Evolutionary conservation across 345 rosid genomes (phyloP).

Genomic region (Linum lewisii): DNA sequence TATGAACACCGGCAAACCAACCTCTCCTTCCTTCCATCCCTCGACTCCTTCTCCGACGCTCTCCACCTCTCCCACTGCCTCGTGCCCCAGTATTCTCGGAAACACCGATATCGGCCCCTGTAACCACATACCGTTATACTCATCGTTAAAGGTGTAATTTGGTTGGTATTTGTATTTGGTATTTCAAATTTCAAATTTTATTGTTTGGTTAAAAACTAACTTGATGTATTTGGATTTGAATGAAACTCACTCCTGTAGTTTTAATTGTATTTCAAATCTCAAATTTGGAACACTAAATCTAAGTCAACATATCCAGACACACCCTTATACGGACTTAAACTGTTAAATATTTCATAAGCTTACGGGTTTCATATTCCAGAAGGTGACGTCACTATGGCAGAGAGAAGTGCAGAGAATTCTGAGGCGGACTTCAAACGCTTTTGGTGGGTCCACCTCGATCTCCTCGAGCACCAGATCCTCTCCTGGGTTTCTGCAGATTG

Average conservation of each 20-base stretch:
- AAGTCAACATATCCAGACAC: too few relatives aligned
- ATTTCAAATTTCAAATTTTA: too few relatives aligned
- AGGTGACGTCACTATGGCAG: conserved; percentile 49
- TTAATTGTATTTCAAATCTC: too few relatives aligned
- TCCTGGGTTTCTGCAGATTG: conserved; percentile 41
- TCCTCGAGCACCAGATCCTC: conserved; percentile 49
- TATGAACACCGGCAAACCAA: conserved; percentile 47
- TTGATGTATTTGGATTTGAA: too few relatives aligned
- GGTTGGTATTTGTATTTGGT: too few relatives aligned
- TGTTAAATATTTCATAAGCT: too few relatives aligned
- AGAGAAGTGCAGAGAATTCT: conserved; percentile 63
- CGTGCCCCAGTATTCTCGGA: conserved; percentile 68
- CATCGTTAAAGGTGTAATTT: too few relatives aligned
- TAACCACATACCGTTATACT: too few relatives aligned
- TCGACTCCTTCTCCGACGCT: conserved; percentile 57
- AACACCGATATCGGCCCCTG: conserved; percentile 36
- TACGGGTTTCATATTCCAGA: conserved; percentile 40
- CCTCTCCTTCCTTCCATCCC: conserved; percentile 45
- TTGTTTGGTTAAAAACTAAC: too few relatives aligned
- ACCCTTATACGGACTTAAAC: too few relatives aligned
- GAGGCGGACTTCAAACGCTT: conserved; percentile 58
- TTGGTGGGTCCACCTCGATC: conserved; percentile 62
- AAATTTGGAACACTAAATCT: too few relatives aligned
- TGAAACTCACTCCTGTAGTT: too few relatives aligned
- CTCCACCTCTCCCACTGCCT: conserved; percentile 72